Percentiles rank a stretch among this genome's conserved stretches.
These are phyloP conservation scores for Phytopythium chamaehyphon DNA, from an alignment of 352 stramenopile genomes.

Conservation along the genomic window DNA sequence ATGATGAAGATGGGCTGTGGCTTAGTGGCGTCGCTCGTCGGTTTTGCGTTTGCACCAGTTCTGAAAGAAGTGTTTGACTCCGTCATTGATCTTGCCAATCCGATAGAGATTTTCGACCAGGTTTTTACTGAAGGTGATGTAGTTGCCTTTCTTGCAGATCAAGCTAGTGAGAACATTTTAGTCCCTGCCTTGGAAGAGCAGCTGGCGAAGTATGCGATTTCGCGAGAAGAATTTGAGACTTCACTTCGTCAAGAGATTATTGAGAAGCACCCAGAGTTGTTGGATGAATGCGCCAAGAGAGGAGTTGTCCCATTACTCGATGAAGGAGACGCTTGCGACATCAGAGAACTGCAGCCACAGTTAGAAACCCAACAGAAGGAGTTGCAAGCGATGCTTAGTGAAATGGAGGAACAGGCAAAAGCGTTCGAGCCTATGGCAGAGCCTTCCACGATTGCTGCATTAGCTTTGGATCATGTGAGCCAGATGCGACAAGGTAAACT, in stretches of 20 bases:
- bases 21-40: conserved; percentile 13
- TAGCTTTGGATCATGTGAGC: no score
- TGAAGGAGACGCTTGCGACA: not conserved
- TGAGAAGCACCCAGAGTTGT: conserved; percentile 10
- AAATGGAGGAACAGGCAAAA: not conserved
- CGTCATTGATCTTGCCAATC: conserved; percentile 21
- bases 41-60: conserved; percentile 18
- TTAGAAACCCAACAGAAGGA: not conserved
- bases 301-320: not conserved
- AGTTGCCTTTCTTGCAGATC: conserved; percentile 1
- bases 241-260: conserved; percentile 15
- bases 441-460: not conserved
- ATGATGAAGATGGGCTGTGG: conserved; percentile 17
- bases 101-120: conserved; percentile 14
- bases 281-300: conserved; percentile 6
- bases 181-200: conserved; percentile 4
- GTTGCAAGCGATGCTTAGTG: not conserved
- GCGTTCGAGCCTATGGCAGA: not conserved
- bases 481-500: no score
- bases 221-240: conserved; percentile 13
- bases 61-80: conserved; percentile 21
- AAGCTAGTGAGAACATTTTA: conserved; percentile 1
- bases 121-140: conserved; percentile 13
- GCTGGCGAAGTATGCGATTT: conserved; percentile 6
- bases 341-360: not conserved